Evolutionary conservation across 352 stramenopile genomes (phyloP).

Genomic region (Pythium graminicola): DNA sequence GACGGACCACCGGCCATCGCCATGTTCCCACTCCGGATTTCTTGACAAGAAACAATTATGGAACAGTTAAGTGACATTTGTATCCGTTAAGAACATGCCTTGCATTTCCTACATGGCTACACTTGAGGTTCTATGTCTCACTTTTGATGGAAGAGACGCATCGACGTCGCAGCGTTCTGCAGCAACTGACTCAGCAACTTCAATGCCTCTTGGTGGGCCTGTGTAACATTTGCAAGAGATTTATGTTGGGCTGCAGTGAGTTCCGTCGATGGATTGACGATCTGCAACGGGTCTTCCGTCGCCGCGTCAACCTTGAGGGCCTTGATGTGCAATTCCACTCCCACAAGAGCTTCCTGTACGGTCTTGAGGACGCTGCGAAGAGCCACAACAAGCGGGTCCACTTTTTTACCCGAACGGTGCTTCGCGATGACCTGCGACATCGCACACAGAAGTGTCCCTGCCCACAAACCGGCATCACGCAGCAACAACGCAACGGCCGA

Average conservation of each 20-base stretch:
- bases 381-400: slow-evolving; percentile 29
- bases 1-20: not conserved
- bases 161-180: slow-evolving; percentile 20
- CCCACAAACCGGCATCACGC: slow-evolving; percentile 52
- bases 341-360: slow-evolving; percentile 42
- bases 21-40: not conserved
- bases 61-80: not conserved
- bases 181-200: slow-evolving; percentile 18
- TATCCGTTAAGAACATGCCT: not conserved
- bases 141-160: slow-evolving; percentile 22
- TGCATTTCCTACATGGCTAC: not conserved
- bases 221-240: slow-evolving; percentile 4
- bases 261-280: slow-evolving; percentile 13
- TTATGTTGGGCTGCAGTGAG: slow-evolving; percentile 29
- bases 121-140: slow-evolving; percentile 3
- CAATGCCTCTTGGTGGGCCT: slow-evolving; percentile 9
- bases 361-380: slow-evolving; percentile 55
- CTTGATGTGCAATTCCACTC: slow-evolving; percentile 34
- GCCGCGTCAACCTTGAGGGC: slow-evolving; percentile 22
- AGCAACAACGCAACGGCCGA: slow-evolving; percentile 47
- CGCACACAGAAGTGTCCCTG: slow-evolving; percentile 40
- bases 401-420: slow-evolving; percentile 67
- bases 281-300: not conserved
- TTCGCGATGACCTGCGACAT: slow-evolving; percentile 38
- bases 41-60: not conserved